Conservation (phyloP, 2,329 filamentous ascomycete genomes). For the Trichoderma guizhouense region DNA sequence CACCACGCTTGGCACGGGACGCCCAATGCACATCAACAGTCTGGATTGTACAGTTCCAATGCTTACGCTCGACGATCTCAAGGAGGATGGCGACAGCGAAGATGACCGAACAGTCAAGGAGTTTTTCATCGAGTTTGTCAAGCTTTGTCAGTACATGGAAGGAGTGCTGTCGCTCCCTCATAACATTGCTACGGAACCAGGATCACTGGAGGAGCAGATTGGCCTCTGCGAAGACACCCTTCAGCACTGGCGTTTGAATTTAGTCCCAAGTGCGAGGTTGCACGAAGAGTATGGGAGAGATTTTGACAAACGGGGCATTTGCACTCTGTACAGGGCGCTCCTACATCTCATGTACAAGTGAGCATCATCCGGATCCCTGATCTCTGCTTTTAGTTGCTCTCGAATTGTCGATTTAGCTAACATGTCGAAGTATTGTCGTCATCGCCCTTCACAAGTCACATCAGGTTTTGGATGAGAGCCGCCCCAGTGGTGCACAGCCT, state of each 20-base stretch:
- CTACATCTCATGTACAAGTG: conserved; percentile 19
- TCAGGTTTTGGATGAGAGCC: conserved; percentile 4
- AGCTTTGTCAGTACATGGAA: conserved; percentile 24
- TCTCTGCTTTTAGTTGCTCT: neutral
- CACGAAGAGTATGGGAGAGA: neutral
- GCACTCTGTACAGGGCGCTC: conserved; percentile 5
- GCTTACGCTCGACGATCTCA: conserved; percentile 19
- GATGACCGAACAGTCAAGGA: conserved; percentile 21
- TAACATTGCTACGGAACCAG: neutral
- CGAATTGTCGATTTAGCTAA: neutral
- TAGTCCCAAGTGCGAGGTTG: neutral
- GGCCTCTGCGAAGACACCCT: conserved; percentile 19
- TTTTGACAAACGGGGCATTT: conserved; percentile 10
- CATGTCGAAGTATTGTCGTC: neutral
- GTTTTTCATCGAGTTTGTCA: conserved; percentile 23
- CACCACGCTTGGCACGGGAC: conserved; percentile 22
- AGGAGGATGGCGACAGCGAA: conserved; percentile 20
- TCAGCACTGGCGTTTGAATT: conserved; percentile 8
- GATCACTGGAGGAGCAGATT: conserved; percentile 16
- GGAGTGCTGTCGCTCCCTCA: conserved; percentile 21
- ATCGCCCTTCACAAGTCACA: conserved; percentile 11
- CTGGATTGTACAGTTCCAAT: conserved; percentile 23
- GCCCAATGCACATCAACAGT: conserved; percentile 25
- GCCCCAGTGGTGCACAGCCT: neutral
- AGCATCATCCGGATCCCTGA: neutral